phyloP scores from a whole-genome alignment of 1,139 yeast genomes.

The Kurtzmaniella quercitrusa region DNA sequence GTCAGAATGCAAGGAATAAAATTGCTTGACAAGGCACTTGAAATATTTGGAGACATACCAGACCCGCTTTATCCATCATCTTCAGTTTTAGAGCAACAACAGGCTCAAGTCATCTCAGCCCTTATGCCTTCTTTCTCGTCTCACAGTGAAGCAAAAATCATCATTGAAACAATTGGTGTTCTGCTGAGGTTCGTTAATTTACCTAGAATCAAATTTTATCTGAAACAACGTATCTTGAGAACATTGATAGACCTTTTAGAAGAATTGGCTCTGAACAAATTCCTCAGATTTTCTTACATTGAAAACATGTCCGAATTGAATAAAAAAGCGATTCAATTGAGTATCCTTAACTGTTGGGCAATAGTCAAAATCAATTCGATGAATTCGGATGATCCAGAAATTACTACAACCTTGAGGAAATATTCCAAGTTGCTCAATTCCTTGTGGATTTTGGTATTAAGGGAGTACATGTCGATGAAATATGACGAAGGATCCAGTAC shows the following conservation, averaged over 20 bases:
- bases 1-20: slow-evolving; percentile 65
- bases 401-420: slow-evolving; percentile 46
- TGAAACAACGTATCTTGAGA: slow-evolving; percentile 59
- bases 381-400: slow-evolving; percentile 23
- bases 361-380: slow-evolving; percentile 54
- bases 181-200: slow-evolving; percentile 69
- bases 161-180: slow-evolving; percentile 73
- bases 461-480: slow-evolving; percentile 68
- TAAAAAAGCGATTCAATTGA: slow-evolving; percentile 59
- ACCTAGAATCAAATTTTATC: slow-evolving; percentile 45
- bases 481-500: slow-evolving; percentile 40
- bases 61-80: slow-evolving; percentile 75
- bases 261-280: slow-evolving; percentile 47
- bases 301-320: slow-evolving; percentile 49
- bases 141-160: slow-evolving; percentile 69
- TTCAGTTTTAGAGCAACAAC: slow-evolving; percentile 82
- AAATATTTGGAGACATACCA: slow-evolving; percentile 51
- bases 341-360: slow-evolving; percentile 89
- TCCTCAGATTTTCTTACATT: slow-evolving; percentile 37
- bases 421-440: slow-evolving; percentile 63
- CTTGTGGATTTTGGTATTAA: slow-evolving; percentile 71
- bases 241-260: slow-evolving; percentile 67
- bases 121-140: slow-evolving; percentile 82
- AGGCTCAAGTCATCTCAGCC: slow-evolving; percentile 90
- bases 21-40: slow-evolving; percentile 44